Base-by-base conservation (phyloP, 106 monocot genomes). In the Dactylorhiza incarnata region DNA sequence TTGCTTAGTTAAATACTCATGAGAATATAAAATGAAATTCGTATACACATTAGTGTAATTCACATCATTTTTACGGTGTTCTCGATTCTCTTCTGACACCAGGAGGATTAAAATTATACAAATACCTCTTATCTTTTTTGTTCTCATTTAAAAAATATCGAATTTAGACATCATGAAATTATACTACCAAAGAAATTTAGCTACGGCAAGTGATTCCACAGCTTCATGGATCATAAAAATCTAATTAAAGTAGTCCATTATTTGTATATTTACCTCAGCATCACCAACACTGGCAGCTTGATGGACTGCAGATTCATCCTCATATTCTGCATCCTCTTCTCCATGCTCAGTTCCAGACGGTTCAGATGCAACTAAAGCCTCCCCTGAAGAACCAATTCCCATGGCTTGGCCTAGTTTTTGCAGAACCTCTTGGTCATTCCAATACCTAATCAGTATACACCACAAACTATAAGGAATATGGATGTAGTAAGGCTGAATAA, bases 241-340 rank as follows among this genome's bases (percentile, higher is more conserved):
- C 9, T 24, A 65, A 65, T 29, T 13, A 59, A 8, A 59, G 58
- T 65, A 65, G 10, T 29, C 65, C 24, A 11, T 12, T 29, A 65
- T 65, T 65, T 65, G 29, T 11, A 29, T n/a, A 1, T n/a, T 79
- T 78, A 95, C 95, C 91, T 95, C 92, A 53, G 75, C 87, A 84
- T 96, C 93, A 72, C 96, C 96, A 77, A 67, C 26, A 82, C 96
- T 93, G 29, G 96, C 93, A 73, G 93, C 86, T 50, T 93, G 93
- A 84, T 96, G 96, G 68, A 96, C 84, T 71, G 87, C 48, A 13
- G 93, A 93, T 79, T 96, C 96, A 47, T 96, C 93, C 73, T 96
- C 96, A 71, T 84, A 82, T 59, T 72, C 90, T 59, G 56, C 72
- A 79, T 96, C 90, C 46, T 91, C 95, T 49, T 89, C 90, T 47